phyloP scores from a whole-genome alignment of 176 grass and related monocot species.

The Triticum monococcum region DNA sequence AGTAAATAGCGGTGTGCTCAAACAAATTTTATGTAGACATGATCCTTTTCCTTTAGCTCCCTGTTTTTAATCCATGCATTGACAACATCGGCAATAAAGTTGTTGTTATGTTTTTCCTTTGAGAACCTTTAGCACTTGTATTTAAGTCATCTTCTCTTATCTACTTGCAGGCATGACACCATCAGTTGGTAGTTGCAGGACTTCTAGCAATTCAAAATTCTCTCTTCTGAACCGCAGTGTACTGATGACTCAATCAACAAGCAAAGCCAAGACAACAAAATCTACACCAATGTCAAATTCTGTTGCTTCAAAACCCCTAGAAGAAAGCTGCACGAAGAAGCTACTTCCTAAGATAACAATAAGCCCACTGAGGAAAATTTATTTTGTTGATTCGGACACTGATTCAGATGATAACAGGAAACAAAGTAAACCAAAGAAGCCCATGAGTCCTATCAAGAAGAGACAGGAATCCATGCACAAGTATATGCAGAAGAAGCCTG shows the following conservation, averaged over 20 bases:
- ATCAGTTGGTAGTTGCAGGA: conserved; percentile 43
- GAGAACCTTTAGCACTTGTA: background rate
- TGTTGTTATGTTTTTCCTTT: background rate
- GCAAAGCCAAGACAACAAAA: conserved; percentile 46
- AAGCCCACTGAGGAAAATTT: conserved; percentile 79
- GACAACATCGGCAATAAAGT: background rate
- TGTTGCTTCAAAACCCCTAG: conserved; percentile 52
- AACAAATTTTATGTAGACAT: background rate
- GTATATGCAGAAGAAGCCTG: conserved; percentile 27
- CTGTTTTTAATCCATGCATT: background rate
- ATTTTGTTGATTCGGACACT: conserved; percentile 79
- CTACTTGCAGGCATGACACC: conserved; percentile 53
- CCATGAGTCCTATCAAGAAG: conserved; percentile 27
- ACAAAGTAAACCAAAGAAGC: conserved; percentile 30
- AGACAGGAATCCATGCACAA: conserved; percentile 22
- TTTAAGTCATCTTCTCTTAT: conserved; percentile 20
- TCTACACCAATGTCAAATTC: conserved; percentile 25
- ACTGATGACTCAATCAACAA: conserved; percentile 49
- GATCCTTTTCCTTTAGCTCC: background rate
- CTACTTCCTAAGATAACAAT: conserved; percentile 57
- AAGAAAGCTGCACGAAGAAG: conserved; percentile 73
- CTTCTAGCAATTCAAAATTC: conserved; percentile 55
- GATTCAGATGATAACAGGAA: conserved; percentile 61
- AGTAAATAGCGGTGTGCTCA: background rate
- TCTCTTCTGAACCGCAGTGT: conserved; percentile 51